Percentiles rank a stretch among this genome's conserved stretches.
Conservation (phyloP, 2,329 filamentous ascomycete species). For the Alternaria infectoria region DNA sequence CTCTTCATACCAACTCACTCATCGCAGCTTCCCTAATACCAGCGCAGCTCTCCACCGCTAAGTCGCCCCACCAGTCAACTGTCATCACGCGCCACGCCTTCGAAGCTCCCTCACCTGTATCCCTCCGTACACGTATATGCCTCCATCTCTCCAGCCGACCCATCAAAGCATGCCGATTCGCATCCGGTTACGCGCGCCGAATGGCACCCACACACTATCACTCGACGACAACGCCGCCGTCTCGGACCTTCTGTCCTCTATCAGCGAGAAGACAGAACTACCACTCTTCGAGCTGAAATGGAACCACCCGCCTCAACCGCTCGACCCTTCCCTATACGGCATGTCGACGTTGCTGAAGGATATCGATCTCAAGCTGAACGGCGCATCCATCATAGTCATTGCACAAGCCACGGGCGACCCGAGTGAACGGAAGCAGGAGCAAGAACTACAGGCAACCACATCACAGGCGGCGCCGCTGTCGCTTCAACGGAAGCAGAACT, state of each 20-base stretch:
- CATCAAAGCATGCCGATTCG: slow-evolving; percentile 62
- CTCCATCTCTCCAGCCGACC: neutral
- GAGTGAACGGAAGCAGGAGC: slow-evolving; percentile 24
- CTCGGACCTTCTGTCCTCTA: slow-evolving; percentile 64
- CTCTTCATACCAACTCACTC: neutral
- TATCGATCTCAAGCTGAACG: slow-evolving; percentile 67
- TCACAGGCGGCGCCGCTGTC: slow-evolving; percentile 44
- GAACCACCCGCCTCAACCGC: slow-evolving; percentile 77
- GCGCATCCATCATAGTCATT: slow-evolving; percentile 71
- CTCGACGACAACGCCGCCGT: slow-evolving; percentile 73
- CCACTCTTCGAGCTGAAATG: slow-evolving; percentile 77
- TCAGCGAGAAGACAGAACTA: slow-evolving; percentile 70
- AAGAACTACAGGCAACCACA: slow-evolving; percentile 16
- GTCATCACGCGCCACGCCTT: slow-evolving; percentile 1
- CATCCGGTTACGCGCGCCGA: slow-evolving; percentile 76
- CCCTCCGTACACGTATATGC: neutral
- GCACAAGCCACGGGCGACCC: slow-evolving; percentile 51
- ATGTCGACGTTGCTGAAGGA: slow-evolving; percentile 58
- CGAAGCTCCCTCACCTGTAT: slow-evolving; percentile 3
- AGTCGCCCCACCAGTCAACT: slow-evolving; percentile 11
- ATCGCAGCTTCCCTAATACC: slow-evolving; percentile 7
- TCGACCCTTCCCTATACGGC: slow-evolving; percentile 65
- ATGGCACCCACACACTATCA: slow-evolving; percentile 72
- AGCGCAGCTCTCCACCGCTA: slow-evolving; percentile 8
- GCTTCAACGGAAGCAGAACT: slow-evolving; percentile 52